Percentiles rank a stretch among this genome's conserved stretches.
Evolutionary conservation across 371 early-diverging fungal genomes (phyloP).

Genomic region (Mucor piriformis): DNA sequence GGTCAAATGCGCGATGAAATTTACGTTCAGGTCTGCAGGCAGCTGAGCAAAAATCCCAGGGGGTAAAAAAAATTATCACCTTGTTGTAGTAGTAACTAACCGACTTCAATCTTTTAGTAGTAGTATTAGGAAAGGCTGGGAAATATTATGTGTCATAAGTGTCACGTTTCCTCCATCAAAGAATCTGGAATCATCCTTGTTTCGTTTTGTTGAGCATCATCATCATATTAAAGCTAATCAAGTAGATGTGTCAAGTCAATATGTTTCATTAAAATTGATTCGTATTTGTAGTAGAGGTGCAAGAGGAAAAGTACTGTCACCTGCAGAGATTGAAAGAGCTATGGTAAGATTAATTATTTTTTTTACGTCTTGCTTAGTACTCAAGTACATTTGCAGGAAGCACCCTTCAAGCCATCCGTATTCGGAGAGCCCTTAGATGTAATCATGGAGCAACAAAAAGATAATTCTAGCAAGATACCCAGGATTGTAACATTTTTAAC

Average conservation of each 20-base stretch:
- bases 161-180: conserved; percentile 92
- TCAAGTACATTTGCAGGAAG: conserved; percentile 44
- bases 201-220: conserved; percentile 76
- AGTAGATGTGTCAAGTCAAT: conserved; percentile 57
- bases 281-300: conserved; percentile 82
- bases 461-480: conserved; percentile 61
- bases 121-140: conserved; percentile 85
- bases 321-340: conserved; percentile 84
- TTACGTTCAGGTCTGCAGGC: conserved; percentile 93
- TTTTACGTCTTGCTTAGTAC: not conserved
- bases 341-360: conserved; percentile 39
- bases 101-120: conserved; percentile 41
- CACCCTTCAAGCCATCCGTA: conserved; percentile 86
- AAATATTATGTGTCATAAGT: conserved; percentile 76
- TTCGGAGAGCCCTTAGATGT: conserved; percentile 90
- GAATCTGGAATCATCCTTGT: conserved; percentile 82
- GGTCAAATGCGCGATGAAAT: conserved; percentile 92
- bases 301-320: conserved; percentile 76
- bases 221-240: conserved; percentile 50
- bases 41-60: conserved; percentile 82
- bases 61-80: conserved; percentile 52
- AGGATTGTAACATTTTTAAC: conserved; percentile 82
- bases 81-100: not conserved
- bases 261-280: conserved; percentile 65
- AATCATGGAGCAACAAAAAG: conserved; percentile 73